These are phyloP conservation scores for Raddia distichophylla DNA, from an alignment of 176 grass and related monocot species.

Conservation along the genomic window DNA sequence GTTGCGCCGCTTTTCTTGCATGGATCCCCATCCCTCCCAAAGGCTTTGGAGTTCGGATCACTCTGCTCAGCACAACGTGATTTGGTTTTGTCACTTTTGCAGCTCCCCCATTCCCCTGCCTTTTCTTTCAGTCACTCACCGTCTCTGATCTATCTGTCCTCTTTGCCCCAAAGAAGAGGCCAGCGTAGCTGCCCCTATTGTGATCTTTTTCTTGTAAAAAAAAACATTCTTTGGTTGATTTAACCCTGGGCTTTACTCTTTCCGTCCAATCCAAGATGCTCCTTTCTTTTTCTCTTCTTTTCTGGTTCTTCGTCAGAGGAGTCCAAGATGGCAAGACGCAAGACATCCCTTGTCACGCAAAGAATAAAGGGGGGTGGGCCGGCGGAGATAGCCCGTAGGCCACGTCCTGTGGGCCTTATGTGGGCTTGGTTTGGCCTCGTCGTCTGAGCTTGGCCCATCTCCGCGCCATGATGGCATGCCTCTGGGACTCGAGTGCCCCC, in stretches of 20 bases:
- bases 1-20: constrained; percentile 34
- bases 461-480: constrained; percentile 10
- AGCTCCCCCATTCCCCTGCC: constrained; percentile 23
- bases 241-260: constrained; percentile 38
- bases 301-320: background rate
- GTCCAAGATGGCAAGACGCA: background rate
- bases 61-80: constrained; percentile 35
- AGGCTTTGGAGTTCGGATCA: constrained; percentile 32
- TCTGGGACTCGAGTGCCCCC: constrained; percentile 32
- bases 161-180: constrained; percentile 30
- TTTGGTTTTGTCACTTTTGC: constrained; percentile 54
- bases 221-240: constrained; percentile 42
- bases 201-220: constrained; percentile 24
- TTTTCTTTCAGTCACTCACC: background rate
- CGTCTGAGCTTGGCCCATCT: constrained; percentile 19
- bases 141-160: constrained; percentile 26
- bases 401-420: constrained; percentile 30
- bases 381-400: constrained; percentile 9
- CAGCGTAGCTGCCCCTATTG: constrained; percentile 28
- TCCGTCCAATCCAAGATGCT: background rate
- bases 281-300: background rate
- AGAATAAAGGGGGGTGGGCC: constrained; percentile 30
- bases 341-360: constrained; percentile 1
- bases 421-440: background rate
- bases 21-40: constrained; percentile 9